Percentiles rank a stretch among this genome's conserved stretches.
These are phyloP conservation scores for Cryphonectria radicalis DNA, from an alignment of 2,329 filamentous ascomycete genomes.

Conservation along the genomic window DNA sequence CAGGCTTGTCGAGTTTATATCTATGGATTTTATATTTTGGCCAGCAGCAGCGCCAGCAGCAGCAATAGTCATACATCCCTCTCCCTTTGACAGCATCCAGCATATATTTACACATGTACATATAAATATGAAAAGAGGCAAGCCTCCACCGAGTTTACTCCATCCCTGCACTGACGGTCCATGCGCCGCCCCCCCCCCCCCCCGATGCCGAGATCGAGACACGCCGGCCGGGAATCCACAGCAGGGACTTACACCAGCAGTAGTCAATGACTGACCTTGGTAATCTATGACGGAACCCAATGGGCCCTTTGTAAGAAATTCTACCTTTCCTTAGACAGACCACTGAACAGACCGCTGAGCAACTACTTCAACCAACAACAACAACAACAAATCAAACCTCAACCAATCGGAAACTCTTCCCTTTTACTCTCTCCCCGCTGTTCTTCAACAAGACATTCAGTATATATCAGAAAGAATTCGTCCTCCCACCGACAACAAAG, in stretches of 20 bases:
- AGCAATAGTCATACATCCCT: background rate
- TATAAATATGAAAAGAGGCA: background rate
- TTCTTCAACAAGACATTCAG: background rate
- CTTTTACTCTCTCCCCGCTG: background rate
- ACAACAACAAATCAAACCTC: background rate
- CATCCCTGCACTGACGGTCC: slow-evolving; percentile 14
- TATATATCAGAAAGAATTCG: no score
- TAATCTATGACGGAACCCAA: slow-evolving; percentile 28
- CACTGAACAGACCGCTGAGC: background rate
- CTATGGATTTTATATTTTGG: background rate
- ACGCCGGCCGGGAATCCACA: slow-evolving; percentile 20
- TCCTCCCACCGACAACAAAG: no score
- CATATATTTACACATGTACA: background rate
- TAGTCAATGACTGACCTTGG: slow-evolving; percentile 12
- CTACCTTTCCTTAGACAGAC: background rate
- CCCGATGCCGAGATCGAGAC: slow-evolving; percentile 28
- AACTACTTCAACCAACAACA: background rate
- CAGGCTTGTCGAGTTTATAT: background rate
- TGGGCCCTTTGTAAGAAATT: slow-evolving; percentile 6
- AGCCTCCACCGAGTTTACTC: background rate
- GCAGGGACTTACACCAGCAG: background rate
- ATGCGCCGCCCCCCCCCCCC: slow-evolving; percentile 20
- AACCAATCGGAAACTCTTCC: background rate
- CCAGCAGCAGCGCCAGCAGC: background rate
- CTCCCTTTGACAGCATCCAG: background rate